A percentile compares a stretch with the other conserved stretches of the same genome.
Conservation (phyloP, 495 filamentous ascomycete species). For the Penicillium canescens region DNA sequence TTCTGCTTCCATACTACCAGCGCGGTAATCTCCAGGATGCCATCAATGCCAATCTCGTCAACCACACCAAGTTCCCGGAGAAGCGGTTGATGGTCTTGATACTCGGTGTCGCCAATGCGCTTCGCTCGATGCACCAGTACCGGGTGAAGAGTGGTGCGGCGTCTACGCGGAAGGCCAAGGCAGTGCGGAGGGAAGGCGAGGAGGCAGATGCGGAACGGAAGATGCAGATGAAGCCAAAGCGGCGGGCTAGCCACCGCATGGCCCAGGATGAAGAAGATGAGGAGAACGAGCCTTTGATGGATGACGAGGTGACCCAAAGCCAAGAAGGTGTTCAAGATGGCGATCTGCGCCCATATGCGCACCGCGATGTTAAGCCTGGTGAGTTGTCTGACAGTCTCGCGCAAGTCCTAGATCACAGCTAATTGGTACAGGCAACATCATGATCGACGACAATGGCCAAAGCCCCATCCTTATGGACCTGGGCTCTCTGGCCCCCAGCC, state of each 20-base stretch:
- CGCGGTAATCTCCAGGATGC: slow-evolving; percentile 95
- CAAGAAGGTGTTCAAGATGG: slow-evolving; percentile 74
- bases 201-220: slow-evolving; percentile 60
- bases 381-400: slow-evolving; percentile 8
- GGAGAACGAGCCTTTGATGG: slow-evolving; percentile 80
- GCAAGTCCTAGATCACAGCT: slow-evolving; percentile 1
- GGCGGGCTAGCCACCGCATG: slow-evolving; percentile 37
- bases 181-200: slow-evolving; percentile 57
- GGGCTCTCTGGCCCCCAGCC: slow-evolving; percentile 84
- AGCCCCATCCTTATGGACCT: slow-evolving; percentile 98
- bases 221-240: slow-evolving; percentile 55
- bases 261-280: slow-evolving; percentile 62
- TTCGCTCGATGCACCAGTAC: slow-evolving; percentile 91
- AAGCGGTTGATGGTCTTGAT: slow-evolving; percentile 85
- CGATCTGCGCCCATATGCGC: slow-evolving; percentile 79
- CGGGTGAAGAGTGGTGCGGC: slow-evolving; percentile 58
- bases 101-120: slow-evolving; percentile 83
- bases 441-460: slow-evolving; percentile 86
- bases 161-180: slow-evolving; percentile 59
- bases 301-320: slow-evolving; percentile 70
- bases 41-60: slow-evolving; percentile 98
- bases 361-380: slow-evolving; percentile 98
- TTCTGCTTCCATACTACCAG: slow-evolving; percentile 91
- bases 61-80: slow-evolving; percentile 92
- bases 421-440: slow-evolving; percentile 74